Base-by-base conservation (phyloP, 305 asterid genomes). In the Andrographis paniculata region DNA sequence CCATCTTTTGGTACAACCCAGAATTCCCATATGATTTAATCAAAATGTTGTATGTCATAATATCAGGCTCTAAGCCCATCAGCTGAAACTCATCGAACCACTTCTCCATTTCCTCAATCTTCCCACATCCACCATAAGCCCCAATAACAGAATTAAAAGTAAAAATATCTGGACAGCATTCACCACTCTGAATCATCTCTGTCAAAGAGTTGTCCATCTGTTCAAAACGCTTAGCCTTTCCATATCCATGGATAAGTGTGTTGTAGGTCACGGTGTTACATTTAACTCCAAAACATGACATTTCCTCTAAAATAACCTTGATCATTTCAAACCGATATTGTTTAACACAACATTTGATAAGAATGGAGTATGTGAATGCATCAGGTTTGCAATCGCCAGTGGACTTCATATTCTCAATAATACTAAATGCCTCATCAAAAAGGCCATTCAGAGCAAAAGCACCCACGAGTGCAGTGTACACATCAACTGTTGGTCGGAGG, bases 21-120 rank as follows among this genome's bases (percentile, higher is more conserved):
- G 72, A 71, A 55, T 54, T 75, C 31, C 92, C 95, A 37, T 80
- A 89, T 20, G 94, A 76, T 55, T 61, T 80, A 5, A 89, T 80
- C 45, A 86, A 57, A 42, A 82, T 75, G 41, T 89, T 89, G 55
- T 63, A 82, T 4, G 98, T 89, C 76, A 77, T 63, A 42, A 75
- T 30, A 50, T 89, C 92, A 17, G 98, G 88, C 48, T 69, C 63
- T 31, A 80, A 52, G 40, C 92, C 92, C 94, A 89, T 89, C 41
- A 64, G 58, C 76, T 64, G 86, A 75, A 86, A 89, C 60, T 80
- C 92, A 57, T 78, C 84, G 63, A 78, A 89, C 96, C 96, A 78
- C 60, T 70, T 78, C 71, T 89, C 96, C 92, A 82, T 78, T 68
- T 82, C 78, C 55, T 67, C 48, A 58, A 89, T 75, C 64, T 63